phyloP scores from a whole-genome alignment of 345 rosid genomes.

The Noccaea caerulescens region DNA sequence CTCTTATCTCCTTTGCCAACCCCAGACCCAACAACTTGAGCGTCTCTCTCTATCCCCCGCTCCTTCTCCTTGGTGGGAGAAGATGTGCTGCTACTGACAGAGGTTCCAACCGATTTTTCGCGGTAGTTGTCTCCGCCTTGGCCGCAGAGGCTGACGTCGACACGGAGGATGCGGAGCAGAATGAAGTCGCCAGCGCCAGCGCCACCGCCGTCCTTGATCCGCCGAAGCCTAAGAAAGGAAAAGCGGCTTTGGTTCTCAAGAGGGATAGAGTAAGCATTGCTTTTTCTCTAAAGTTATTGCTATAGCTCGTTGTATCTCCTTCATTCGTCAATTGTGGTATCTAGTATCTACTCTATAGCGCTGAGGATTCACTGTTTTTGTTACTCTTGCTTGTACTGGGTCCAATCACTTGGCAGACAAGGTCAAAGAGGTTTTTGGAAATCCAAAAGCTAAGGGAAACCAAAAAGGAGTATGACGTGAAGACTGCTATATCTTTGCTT shows the following conservation, averaged over 20 bases:
- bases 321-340: too few species aligned
- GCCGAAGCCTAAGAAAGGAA: conserved; percentile 82
- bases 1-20: conserved; percentile 58
- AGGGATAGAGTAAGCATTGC: conserved; percentile 74
- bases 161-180: conserved; percentile 51
- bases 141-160: conserved; percentile 58
- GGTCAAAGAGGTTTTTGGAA: conserved; percentile 99
- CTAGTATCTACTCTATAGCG: too few species aligned
- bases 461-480: conserved; percentile 75
- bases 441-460: conserved; percentile 91
- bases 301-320: too few species aligned
- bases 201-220: conserved; percentile 52
- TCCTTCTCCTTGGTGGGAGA: conserved; percentile 43
- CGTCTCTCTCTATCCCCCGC: conserved; percentile 46
- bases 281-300: too few species aligned
- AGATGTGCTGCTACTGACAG: conserved; percentile 29
- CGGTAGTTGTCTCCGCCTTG: conserved; percentile 50
- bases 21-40: conserved; percentile 50
- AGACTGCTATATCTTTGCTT: conserved; percentile 74
- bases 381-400: neutral
- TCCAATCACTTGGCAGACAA: conserved; percentile 58
- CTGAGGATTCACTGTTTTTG: too few species aligned
- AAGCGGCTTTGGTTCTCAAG: conserved; percentile 80
- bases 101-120: conserved; percentile 33
- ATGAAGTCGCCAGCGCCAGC: conserved; percentile 35